Evolutionary conservation across 2,329 filamentous ascomycete species (phyloP).

Genomic region (Fusarium protoensiforme): DNA sequence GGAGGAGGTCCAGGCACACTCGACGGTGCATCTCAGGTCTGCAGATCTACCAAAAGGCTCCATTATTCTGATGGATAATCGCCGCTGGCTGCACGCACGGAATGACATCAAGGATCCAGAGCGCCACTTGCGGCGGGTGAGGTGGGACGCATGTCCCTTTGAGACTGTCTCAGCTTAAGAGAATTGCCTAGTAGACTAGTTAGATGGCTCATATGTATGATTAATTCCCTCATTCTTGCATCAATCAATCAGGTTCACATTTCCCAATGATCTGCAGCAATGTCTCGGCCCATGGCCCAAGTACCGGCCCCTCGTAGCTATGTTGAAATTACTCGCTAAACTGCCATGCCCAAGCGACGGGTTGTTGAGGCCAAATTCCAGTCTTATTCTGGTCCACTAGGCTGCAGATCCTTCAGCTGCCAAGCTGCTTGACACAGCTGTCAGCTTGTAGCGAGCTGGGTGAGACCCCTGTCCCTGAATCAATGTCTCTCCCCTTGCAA

Average conservation of each 20-base stretch:
- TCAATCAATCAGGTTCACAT: neutral
- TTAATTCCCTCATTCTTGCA: slow-evolving; percentile 1
- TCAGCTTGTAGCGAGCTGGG: neutral
- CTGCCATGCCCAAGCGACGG: neutral
- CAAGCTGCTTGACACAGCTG: neutral
- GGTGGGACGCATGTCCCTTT: slow-evolving; percentile 49
- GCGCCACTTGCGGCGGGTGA: slow-evolving; percentile 49
- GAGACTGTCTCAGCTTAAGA: neutral
- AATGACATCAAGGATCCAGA: slow-evolving; percentile 47
- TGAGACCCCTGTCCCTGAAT: neutral
- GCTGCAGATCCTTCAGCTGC: neutral
- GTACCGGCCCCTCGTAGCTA: neutral
- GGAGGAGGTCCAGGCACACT: slow-evolving; percentile 11
- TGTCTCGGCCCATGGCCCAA: neutral
- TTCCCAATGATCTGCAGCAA: neutral
- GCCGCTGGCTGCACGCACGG: slow-evolving; percentile 49
- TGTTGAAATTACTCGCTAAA: neutral
- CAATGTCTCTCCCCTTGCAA: neutral
- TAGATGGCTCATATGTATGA: neutral
- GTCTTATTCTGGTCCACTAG: neutral
- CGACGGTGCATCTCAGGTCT: slow-evolving; percentile 42
- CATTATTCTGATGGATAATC: slow-evolving; percentile 49
- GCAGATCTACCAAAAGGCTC: slow-evolving; percentile 41
- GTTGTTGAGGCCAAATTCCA: neutral
- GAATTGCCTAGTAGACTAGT: neutral